phyloP scores from a whole-genome alignment of 306 rosid species.

The Medicago arabica region DNA sequence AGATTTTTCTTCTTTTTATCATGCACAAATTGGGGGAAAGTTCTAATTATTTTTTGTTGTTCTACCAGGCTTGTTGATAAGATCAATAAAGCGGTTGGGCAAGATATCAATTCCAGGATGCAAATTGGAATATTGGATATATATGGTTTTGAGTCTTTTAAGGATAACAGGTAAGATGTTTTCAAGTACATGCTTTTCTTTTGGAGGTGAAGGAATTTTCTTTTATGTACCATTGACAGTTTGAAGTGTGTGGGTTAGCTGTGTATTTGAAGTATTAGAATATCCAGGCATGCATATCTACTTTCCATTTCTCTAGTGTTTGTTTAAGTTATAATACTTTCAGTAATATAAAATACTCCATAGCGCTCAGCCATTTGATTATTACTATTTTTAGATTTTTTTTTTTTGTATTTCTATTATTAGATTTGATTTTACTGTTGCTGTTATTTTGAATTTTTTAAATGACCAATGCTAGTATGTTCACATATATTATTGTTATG shows the following conservation, averaged over 20 bases:
- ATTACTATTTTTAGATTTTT: background rate
- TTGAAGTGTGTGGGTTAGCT: conserved; percentile 16
- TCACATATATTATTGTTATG: background rate
- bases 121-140: conserved; percentile 96
- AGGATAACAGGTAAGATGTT: conserved; percentile 80
- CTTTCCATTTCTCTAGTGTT: background rate
- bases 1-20: background rate
- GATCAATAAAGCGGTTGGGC: conserved; percentile 90
- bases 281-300: conserved; percentile 16
- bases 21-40: conserved; percentile 8
- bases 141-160: conserved; percentile 97
- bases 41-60: conserved; percentile 27
- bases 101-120: conserved; percentile 72
- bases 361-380: conserved; percentile 17
- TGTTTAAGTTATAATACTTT: conserved; percentile 2
- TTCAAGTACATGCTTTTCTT: conserved; percentile 37
- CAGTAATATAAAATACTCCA: conserved; percentile 11
- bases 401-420: background rate
- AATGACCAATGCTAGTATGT: background rate
- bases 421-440: conserved; percentile 11
- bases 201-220: background rate
- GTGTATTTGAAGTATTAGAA: conserved; percentile 30
- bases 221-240: conserved; percentile 1
- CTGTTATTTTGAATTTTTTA: conserved; percentile 22
- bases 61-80: conserved; percentile 94